phyloP scores from a whole-genome alignment of 1,284 basidiomycete species.

The Pseudozyma sp. region DNA sequence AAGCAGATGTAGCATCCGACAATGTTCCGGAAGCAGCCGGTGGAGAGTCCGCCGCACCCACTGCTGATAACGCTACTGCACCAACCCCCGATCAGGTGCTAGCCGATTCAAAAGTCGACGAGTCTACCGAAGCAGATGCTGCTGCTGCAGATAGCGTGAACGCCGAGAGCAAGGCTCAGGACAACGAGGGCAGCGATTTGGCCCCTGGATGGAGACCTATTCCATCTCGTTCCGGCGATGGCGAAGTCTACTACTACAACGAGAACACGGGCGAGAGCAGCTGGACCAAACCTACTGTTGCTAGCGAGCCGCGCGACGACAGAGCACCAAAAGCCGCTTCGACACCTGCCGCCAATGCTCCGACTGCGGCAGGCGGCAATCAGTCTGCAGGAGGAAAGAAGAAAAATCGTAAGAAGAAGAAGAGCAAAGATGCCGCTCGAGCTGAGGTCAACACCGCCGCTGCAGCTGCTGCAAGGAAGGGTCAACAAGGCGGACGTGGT shows the following conservation, averaged over 20 bases:
- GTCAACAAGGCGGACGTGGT: conserved; percentile 6
- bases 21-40: background rate
- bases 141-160: background rate
- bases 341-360: background rate
- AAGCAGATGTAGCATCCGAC: background rate
- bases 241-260: conserved; percentile 52
- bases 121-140: background rate
- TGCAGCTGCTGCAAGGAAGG: conserved; percentile 2
- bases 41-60: background rate
- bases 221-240: conserved; percentile 26
- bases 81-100: background rate
- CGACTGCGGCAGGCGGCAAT: background rate
- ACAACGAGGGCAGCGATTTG: conserved; percentile 6
- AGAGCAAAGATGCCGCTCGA: conserved; percentile 18
- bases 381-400: conserved; percentile 29
- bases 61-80: background rate
- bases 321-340: background rate
- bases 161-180: background rate
- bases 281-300: conserved; percentile 26
- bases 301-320: conserved; percentile 9
- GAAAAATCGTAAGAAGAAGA: conserved; percentile 25
- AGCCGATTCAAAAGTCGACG: background rate
- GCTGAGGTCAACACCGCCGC: conserved; percentile 11
- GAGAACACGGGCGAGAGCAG: conserved; percentile 39
- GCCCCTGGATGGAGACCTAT: conserved; percentile 37